Base-by-base conservation (phyloP, 208 protist genomes). In the Leishmania major region DNA sequence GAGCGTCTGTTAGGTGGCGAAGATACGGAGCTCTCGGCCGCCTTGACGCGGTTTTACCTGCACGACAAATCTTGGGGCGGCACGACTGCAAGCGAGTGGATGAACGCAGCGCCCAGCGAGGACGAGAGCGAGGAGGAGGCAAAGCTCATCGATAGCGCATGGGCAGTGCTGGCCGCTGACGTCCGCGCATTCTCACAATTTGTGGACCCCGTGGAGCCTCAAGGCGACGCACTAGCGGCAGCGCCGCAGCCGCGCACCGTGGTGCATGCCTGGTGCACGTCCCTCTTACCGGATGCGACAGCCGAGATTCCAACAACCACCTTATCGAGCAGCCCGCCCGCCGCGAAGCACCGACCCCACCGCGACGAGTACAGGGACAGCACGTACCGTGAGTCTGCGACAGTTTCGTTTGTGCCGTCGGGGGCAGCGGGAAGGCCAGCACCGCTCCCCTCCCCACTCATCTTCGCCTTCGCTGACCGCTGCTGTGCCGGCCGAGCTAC, bases 381-480 rank as follows among this genome's bases (percentile, higher is more conserved):
- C 40, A 7, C 28, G 35, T 40, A 25, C 35, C 55, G n/a, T 51
- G 40, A 43, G 35, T 40, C 53, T 59, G 73, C 31, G 8, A n/a
- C 47, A n/a, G 35, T 22, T 19, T 55, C 47, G 45, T 37, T 37
- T 13, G 57, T 35, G 37, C 13, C 47, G 19, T 43, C 49, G 35
- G 11, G 35, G 25, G 45, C 6, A 37, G 47, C n/a, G 22, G 40
- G 57, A 70, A 51, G 55, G 75, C 8, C 19, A 59, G 53, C 22
- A 62, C 53, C 53, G 25, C 67, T 45, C 28, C 19, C 60, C 62
- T 40, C 82, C 35, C 53, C 79, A 53, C 90, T 90, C 51, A 82
- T 94, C 8, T 66, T 92, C 35, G 89, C 91, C 57, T 94, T 94
- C 53, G 88, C 91, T 59, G 84, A 87, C 45, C 89, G 91, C 60